Conservation (phyloP, 2,329 filamentous ascomycete genomes). For the Aspergillus awamori region DNA sequence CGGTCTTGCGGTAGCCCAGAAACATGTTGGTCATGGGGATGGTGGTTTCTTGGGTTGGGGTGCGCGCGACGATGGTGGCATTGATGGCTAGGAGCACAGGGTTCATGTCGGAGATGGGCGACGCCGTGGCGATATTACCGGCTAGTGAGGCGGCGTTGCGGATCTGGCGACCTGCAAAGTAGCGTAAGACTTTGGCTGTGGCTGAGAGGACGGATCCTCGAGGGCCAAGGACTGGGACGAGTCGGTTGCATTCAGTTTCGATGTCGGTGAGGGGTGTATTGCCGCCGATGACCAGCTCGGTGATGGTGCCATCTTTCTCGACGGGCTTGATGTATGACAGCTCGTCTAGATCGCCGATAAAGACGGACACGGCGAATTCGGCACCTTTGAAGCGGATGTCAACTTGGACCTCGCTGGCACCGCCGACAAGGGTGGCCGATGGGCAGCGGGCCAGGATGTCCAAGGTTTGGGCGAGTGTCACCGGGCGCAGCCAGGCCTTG, state of each 20-base stretch:
- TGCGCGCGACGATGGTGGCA: constrained; percentile 72
- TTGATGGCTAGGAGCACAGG: constrained; percentile 81
- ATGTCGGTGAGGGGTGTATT: constrained; percentile 83
- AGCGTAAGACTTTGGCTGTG: constrained; percentile 73
- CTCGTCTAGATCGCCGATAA: constrained; percentile 82
- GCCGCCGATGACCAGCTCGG: constrained; percentile 74
- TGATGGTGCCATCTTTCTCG: constrained; percentile 53
- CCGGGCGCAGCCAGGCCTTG: constrained; percentile 81
- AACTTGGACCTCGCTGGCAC: constrained; percentile 88
- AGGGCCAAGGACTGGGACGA: constrained; percentile 62
- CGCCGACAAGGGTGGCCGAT: constrained; percentile 82
- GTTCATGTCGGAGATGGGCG: constrained; percentile 86
- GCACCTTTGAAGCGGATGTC: constrained; percentile 91
- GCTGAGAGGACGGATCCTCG: constrained; percentile 73
- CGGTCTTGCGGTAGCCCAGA: constrained; percentile 77
- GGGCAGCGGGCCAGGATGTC: constrained; percentile 81
- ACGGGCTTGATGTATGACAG: constrained; percentile 72
- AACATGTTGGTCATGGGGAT: constrained; percentile 84
- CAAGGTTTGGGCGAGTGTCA: constrained; percentile 75
- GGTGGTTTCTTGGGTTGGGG: constrained; percentile 65
- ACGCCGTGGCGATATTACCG: constrained; percentile 82
- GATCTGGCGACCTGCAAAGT: constrained; percentile 70
- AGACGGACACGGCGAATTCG: constrained; percentile 80
- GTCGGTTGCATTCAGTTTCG: constrained; percentile 71
- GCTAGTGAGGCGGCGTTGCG: constrained; percentile 86